A percentile compares a stretch with the other conserved stretches of the same genome.
Conservation (phyloP, 495 filamentous ascomycete species). For the Polyplosphaeria fusca region DNA sequence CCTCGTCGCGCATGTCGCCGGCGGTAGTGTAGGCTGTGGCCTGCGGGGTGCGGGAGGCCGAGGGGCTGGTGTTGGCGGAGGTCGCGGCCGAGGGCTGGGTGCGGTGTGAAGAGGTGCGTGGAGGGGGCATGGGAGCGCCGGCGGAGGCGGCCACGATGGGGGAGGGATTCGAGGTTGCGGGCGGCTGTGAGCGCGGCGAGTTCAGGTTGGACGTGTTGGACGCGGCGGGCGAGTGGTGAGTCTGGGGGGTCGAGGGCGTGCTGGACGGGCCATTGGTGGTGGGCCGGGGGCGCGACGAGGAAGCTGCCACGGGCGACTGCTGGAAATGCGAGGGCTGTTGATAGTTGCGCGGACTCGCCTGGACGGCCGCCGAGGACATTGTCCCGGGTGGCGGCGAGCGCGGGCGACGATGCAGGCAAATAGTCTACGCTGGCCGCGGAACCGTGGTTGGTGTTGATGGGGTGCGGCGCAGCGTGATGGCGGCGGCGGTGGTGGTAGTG, state of each 20-base stretch:
- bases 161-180: constrained; percentile 43
- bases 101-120: constrained; percentile 60
- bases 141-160: constrained; percentile 45
- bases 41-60: constrained; percentile 11
- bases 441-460: not conserved
- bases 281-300: constrained; percentile 50
- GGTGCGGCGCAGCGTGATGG: no score
- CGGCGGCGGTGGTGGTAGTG: not conserved
- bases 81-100: constrained; percentile 15
- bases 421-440: not conserved
- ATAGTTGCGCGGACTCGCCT: constrained; percentile 37
- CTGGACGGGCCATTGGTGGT: constrained; percentile 52
- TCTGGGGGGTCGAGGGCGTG: constrained; percentile 45
- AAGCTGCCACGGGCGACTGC: constrained; percentile 40
- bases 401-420: not conserved
- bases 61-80: constrained; percentile 17
- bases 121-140: constrained; percentile 52
- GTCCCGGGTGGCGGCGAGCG: not conserved
- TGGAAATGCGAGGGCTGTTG: constrained; percentile 32
- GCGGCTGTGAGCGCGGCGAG: constrained; percentile 44
- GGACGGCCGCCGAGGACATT: constrained; percentile 43
- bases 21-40: constrained; percentile 15
- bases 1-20: constrained; percentile 44
- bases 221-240: constrained; percentile 35
- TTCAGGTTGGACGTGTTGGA: constrained; percentile 43